Evolutionary conservation across 768 basidiomycete species (phyloP), one percentile per base, ranked within the genome.

Genomic region (Agaricus blazei): DNA sequence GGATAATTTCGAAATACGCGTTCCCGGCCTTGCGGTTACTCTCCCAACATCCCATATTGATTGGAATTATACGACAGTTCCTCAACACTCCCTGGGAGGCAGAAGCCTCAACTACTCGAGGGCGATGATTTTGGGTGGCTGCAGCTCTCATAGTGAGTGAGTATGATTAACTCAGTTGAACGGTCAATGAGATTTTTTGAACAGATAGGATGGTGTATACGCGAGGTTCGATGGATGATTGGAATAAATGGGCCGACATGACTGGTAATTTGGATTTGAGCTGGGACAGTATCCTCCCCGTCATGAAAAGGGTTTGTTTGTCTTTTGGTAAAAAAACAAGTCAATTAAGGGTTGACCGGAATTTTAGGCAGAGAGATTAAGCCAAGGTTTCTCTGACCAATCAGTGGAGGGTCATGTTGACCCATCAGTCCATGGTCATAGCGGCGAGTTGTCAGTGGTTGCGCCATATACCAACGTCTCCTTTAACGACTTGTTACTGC

Each of bases 141-240:
- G 51, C 12, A 61, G 51, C 26, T 59, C 55, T 6, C 52, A 57
- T 45, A 60, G 59, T 60, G 29, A 60, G 59, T 54, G 23, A 1
- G n/a, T 24, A 26, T 8, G 44, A 45, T 45, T 19, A 8, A 24
- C 19, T 23, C 9, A 45, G 9, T 26, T 11, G 27, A 23, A 23
- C 8, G n/a, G 1, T 7, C 44, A 28, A 19, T 45, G 14, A 15
- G 5, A 23, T 15, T 34, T 37, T 5, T 7, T 3, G 4, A 4
- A 4, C 41, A 68, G 66, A 68, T 55, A 52, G 54, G 9, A 67
- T 68, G 64, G 55, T 63, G 0, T 73, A 70, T 44, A 69, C 70
- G 3, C 67, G 71, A 3, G 70, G 71, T 27, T 63, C 69, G 1
- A 51, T 59, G n/a, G 67, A 69, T 8, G 72, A 72, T 46, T 72